Evolutionary conservation across 176 grass and related monocot species (phyloP), one percentile per base, ranked within the genome.

Genomic region (Cocos nucifera): DNA sequence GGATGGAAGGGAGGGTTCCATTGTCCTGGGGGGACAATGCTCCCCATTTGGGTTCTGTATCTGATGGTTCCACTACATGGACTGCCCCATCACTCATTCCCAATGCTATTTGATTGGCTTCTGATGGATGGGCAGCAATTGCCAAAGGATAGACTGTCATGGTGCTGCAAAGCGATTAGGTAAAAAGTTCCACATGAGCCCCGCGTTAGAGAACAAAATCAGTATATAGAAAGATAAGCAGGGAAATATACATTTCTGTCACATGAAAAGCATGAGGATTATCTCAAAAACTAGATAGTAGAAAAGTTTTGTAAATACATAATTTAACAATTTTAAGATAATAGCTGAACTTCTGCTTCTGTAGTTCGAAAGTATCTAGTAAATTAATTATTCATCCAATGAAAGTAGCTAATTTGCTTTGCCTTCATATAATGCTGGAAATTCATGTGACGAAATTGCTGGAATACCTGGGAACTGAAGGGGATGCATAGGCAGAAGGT

Each of bases 11-110:
- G 28, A 83, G 93, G 49, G 67, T 51, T 22, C 93, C 88, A 2
- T 88, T 92, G 69, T 98, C 93, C 70, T 88, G 88, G 55, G 82
- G 69, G 0, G 82, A 81, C 0, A 76, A 56, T 1, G 51, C 65
- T 56, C 93, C 87, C 93, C 93, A 98, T 75, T 83, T 92, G n/a
- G 76, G 82, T 27, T 98, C 88, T 0, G 67, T 25, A 1, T 89
- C 93, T 39, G 89, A 79, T 0, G 93, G 93, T 73, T 98, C 93
- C 28, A 98, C 75, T 53, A 98, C 93, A 73, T 89, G 79, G n/a
- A 98, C 93, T 21, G 82, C 72, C 3, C 93, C 93, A 7, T 98
- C 93, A 0, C 76, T 92, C 93, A 98, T 98, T 64, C 93, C 93
- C 0, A 98, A 64, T 14, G 93, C 88, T 16, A 98, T 89, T 73